Conservation (phyloP, 331 rosid genomes). For the Saraca asoca region DNA sequence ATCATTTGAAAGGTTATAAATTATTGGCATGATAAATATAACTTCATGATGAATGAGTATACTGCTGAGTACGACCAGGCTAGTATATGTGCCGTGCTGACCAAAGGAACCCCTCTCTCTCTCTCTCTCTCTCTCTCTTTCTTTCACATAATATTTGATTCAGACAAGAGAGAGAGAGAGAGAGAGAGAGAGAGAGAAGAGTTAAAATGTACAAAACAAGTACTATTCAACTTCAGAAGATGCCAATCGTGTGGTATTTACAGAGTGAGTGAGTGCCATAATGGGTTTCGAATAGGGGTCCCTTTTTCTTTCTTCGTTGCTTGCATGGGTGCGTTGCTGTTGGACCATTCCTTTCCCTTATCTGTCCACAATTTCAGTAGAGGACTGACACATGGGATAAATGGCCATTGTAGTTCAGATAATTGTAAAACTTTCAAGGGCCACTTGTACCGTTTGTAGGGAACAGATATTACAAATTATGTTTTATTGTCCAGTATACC, state of each 20-base stretch:
- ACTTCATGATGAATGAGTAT: too few species aligned
- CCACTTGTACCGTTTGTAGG: slow-evolving; percentile 38
- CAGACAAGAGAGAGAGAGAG: slow-evolving; percentile 12
- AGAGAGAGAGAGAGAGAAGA: too few species aligned
- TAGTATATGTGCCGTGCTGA: slow-evolving; percentile 42
- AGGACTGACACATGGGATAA: slow-evolving; percentile 29
- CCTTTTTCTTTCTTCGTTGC: slow-evolving; percentile 13
- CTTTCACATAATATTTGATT: too few species aligned
- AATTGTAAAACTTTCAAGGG: slow-evolving; percentile 21
- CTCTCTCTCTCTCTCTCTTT: too few species aligned
- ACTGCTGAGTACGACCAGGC: slow-evolving; percentile 15
- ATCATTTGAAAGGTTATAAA: not conserved
- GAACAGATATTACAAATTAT: slow-evolving; percentile 33
- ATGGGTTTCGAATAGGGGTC: slow-evolving; percentile 36
- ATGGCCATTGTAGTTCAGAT: slow-evolving; percentile 23
- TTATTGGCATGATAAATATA: not conserved
- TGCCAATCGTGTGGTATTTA: slow-evolving; percentile 45
- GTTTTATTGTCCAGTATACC: too few species aligned
- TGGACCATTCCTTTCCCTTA: slow-evolving; percentile 35
- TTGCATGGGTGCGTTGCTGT: slow-evolving; percentile 32
- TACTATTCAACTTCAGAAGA: slow-evolving; percentile 43
- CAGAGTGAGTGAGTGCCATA: slow-evolving; percentile 23
- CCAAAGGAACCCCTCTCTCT: slow-evolving; percentile 31
- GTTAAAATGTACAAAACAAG: slow-evolving; percentile 14
- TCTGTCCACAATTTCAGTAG: slow-evolving; percentile 19